Percentiles rank a stretch among this genome's conserved stretches.
phyloP scores from a whole-genome alignment of 1,139 yeast genomes.

The Diutina pseudorugosa region DNA sequence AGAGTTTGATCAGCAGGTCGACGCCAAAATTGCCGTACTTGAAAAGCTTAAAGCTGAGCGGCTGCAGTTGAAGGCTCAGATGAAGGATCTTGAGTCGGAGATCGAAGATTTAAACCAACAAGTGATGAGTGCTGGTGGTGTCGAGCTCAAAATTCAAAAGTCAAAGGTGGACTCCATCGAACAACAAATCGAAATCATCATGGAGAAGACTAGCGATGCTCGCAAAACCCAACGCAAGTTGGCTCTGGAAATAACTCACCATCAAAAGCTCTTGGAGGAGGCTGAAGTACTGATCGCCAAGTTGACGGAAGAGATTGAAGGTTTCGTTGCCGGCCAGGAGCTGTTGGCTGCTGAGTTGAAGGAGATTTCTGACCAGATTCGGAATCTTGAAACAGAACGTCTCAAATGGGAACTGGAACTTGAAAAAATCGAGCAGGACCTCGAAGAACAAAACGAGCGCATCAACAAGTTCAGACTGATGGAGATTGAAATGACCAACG shows the following conservation, averaged over 20 bases:
- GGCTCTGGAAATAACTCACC: conserved; percentile 52
- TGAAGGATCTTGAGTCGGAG: conserved; percentile 44
- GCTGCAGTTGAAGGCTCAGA: conserved; percentile 35
- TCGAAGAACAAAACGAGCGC: conserved; percentile 40
- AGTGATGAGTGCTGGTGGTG: conserved; percentile 90
- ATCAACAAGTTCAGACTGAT: conserved; percentile 53
- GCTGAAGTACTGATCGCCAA: conserved; percentile 23
- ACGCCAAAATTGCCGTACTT: conserved; percentile 25
- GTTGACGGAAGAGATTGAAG: conserved; percentile 1
- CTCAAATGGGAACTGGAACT: conserved; percentile 17
- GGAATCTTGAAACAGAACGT: conserved; percentile 22
- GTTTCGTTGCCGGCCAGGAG: background rate
- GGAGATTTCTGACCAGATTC: conserved; percentile 15
- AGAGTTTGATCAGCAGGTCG: conserved; percentile 23
- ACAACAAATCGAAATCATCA: conserved; percentile 53
- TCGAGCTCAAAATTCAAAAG: conserved; percentile 66
- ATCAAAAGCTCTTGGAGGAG: conserved; percentile 33
- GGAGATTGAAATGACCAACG: conserved; percentile 57
- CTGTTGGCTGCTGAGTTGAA: conserved; percentile 19
- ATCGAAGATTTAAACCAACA: conserved; percentile 56
- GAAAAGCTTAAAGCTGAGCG: conserved; percentile 24
- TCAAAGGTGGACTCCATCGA: conserved; percentile 69
- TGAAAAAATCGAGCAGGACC: conserved; percentile 28
- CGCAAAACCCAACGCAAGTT: conserved; percentile 51
- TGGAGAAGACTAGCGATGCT: conserved; percentile 49